Evolutionary conservation across 192 early-diverging fungal genomes (phyloP), one percentile per base, ranked within the genome.

Genomic region (Coemansia reversa): DNA sequence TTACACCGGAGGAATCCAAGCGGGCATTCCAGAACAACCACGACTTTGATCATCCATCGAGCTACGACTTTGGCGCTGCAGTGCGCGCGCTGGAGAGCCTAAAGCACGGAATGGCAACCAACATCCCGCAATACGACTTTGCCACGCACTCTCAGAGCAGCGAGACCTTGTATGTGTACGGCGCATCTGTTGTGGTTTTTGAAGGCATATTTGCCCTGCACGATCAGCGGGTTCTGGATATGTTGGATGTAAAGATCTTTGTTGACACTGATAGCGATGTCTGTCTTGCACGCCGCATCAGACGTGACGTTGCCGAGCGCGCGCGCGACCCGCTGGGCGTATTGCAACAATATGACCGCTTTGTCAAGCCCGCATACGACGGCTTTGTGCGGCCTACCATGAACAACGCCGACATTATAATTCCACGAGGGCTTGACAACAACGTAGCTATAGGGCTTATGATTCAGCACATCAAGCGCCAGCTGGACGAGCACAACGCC

Each of bases 181-280:
- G 94, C 54, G 96, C 95, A 19, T 96, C 94, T 58, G 91, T 98
- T 5, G 85, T 98, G 48, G 93, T 97, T 49, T 97, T 98, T 76
- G 96, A 98, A 70, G 96, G 96, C 50, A 98, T 98, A 62, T 97
- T 98, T 86, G 96, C 94, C 7, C 76, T 98, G 29, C 94, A 94
- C 69, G 93, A 95, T 67, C 85, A 88, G 28, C 82, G 73, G 32
- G 87, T 98, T 23, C 80, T 90, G 14, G 84, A 89, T 29, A 74
- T 95, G 72, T 91, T 94, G 93, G 90, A 92, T 72, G 67, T 92
- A 35, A 90, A 86, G 83, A 89, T 96, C 0, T 96, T 95, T 90
- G 94, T 98, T 4, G 95, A 97, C 63, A 94, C 94, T 0, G 96
- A 98, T 71, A 86, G 89, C 29, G 96, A 98, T 66, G 88, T 98